Percentiles rank a stretch among this genome's conserved stretches.
Conservation (phyloP, 2,329 filamentous ascomycete genomes). For the Rhinocladiella mackenziei region DNA sequence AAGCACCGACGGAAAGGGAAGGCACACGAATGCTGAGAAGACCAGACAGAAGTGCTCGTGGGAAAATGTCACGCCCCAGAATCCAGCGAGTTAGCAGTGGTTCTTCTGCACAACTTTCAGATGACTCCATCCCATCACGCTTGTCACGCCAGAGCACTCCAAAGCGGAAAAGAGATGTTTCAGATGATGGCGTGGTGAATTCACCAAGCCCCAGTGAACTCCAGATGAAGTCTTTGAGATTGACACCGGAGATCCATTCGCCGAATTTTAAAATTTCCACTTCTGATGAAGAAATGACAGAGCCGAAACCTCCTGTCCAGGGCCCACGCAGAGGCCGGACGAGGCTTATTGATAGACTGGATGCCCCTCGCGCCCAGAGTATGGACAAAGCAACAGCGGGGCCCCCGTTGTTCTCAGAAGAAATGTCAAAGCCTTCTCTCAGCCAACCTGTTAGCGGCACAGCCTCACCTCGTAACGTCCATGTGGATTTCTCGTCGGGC, state of each 20-base stretch:
- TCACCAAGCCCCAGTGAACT: conserved; percentile 24
- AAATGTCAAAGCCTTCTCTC: neutral
- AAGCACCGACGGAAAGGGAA: neutral
- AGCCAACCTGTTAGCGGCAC: conserved; percentile 4
- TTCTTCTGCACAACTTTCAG: conserved; percentile 15
- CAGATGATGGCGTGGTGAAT: conserved; percentile 4
- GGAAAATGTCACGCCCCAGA: conserved; percentile 2
- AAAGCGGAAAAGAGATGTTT: conserved; percentile 23
- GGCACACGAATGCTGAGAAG: neutral
- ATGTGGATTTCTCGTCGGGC: neutral
- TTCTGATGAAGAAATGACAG: conserved; percentile 18
- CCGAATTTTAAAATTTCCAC: conserved; percentile 8
- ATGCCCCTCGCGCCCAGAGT: conserved; percentile 18
- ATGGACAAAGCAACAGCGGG: neutral
- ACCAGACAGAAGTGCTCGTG: neutral
- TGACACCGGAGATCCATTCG: conserved; percentile 19
- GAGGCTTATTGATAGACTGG: conserved; percentile 25
- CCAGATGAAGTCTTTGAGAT: conserved; percentile 21
- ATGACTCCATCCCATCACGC: conserved; percentile 9
- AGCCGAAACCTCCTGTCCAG: neutral
- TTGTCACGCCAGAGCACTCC: conserved; percentile 19
- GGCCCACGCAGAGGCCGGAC: conserved; percentile 9
- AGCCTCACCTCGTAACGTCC: neutral
- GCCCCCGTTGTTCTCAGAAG: neutral
- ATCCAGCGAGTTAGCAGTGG: conserved; percentile 7